phyloP scores from a whole-genome alignment of 164 flowering plant species.

The Protea cynaroides region DNA sequence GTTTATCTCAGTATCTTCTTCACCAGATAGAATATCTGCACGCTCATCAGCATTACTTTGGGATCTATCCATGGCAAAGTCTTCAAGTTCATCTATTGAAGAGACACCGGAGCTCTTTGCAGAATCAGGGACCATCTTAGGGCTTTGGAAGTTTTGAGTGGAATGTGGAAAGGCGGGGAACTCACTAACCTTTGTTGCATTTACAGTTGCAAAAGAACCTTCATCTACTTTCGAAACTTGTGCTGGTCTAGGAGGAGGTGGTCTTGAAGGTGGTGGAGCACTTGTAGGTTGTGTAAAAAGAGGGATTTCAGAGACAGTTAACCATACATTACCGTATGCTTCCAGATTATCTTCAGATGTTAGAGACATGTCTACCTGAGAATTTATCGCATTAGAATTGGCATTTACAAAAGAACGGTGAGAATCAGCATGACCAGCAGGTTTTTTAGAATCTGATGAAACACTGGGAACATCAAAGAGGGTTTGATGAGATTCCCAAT shows the following conservation, averaged over 20 bases:
- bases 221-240: conserved; percentile 33
- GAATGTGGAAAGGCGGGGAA: conserved; percentile 37
- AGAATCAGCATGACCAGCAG: conserved; percentile 29
- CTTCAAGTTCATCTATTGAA: conserved; percentile 71
- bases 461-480: conserved; percentile 49
- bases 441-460: conserved; percentile 35
- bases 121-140: conserved; percentile 31
- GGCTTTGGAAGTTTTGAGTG: conserved; percentile 32
- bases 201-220: conserved; percentile 29
- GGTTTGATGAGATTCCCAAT: conserved; percentile 37
- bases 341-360: conserved; percentile 40
- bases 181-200: conserved; percentile 41
- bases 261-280: conserved; percentile 98
- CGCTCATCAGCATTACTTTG: conserved; percentile 33
- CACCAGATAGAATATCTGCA: conserved; percentile 41
- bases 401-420: conserved; percentile 33
- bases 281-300: conserved; percentile 84
- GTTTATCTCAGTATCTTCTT: conserved; percentile 45
- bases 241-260: conserved; percentile 77
- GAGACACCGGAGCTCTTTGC: conserved; percentile 37
- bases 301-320: conserved; percentile 84
- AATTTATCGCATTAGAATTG: conserved; percentile 28
- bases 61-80: conserved; percentile 60
- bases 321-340: conserved; percentile 67
- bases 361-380: conserved; percentile 34